These are phyloP conservation scores for Emergomyces orientalis DNA, from an alignment of 2,329 filamentous ascomycete species.

Conservation along the genomic window DNA sequence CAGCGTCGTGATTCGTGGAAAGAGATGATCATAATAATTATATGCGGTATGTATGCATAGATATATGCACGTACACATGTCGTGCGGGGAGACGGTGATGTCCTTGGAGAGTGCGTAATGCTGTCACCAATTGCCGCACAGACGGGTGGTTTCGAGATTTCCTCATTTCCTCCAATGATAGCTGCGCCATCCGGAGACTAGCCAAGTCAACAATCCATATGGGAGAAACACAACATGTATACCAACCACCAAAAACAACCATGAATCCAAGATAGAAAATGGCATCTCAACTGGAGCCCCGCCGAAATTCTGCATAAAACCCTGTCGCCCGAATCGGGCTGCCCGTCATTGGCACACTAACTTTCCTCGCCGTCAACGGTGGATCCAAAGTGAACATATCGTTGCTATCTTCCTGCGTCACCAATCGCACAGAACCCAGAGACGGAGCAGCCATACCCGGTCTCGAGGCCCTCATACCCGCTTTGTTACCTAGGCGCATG, in stretches of 20 bases:
- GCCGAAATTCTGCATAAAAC: neutral
- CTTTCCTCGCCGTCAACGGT: conserved; percentile 4
- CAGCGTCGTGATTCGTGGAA: neutral
- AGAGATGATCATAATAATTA: neutral
- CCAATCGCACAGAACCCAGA: conserved; percentile 1
- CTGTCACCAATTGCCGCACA: neutral
- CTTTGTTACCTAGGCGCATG: neutral
- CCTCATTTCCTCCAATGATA: neutral
- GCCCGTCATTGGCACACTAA: neutral
- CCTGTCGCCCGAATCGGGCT: neutral
- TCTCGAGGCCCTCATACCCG: neutral
- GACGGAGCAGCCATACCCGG: neutral
- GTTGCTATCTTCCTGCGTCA: neutral
- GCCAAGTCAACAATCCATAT: neutral
- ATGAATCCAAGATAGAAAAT: neutral
- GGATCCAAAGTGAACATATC: neutral
- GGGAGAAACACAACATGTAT: neutral
- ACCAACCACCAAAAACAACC: neutral
- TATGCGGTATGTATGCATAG: neutral
- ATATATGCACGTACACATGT: neutral
- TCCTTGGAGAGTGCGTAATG: neutral
- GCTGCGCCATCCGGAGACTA: neutral
- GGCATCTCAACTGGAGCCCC: neutral
- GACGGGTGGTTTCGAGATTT: neutral
- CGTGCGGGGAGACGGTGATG: neutral